These are phyloP conservation scores for Funneliformis mosseae DNA, from an alignment of 192 early-diverging fungal genomes.

Conservation along the genomic window DNA sequence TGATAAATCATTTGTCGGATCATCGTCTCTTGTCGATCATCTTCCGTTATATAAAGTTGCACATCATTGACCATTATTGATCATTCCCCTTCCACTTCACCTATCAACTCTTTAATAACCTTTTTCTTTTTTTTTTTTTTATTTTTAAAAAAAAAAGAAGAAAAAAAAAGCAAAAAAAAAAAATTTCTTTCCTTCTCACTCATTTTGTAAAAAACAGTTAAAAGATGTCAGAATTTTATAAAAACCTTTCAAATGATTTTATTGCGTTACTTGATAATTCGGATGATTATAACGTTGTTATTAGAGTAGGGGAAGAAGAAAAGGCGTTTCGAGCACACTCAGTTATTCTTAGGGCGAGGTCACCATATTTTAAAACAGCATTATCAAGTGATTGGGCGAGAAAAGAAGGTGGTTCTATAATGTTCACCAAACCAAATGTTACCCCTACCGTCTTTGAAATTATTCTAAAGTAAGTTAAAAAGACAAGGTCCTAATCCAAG, in stretches of 20 bases:
- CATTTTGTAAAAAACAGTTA: background rate
- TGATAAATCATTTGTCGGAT: too few species aligned
- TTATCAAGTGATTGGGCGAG: constrained; percentile 8
- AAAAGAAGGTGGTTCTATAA: background rate
- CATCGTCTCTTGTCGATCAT: background rate
- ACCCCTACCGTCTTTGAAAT: background rate
- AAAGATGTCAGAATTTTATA: background rate
- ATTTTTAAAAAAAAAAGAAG: background rate
- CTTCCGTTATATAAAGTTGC: background rate
- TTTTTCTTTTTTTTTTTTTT: background rate
- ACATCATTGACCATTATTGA: too few species aligned
- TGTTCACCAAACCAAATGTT: constrained; percentile 13
- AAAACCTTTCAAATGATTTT: constrained; percentile 7
- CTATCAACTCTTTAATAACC: background rate
- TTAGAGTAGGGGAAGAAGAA: constrained; percentile 6
- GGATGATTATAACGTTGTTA: background rate
- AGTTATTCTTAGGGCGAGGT: background rate
- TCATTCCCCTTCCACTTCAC: too few species aligned
- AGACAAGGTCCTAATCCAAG: background rate
- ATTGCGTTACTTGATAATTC: background rate
- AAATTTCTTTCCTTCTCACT: background rate
- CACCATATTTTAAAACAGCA: constrained; percentile 10
- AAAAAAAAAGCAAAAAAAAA: too few species aligned
- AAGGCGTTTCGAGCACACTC: constrained; percentile 14
- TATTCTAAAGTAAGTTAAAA: constrained; percentile 5